These are phyloP conservation scores for Rhizopus arrhizus DNA, from an alignment of 371 early-diverging fungal species.

Conservation along the genomic window DNA sequence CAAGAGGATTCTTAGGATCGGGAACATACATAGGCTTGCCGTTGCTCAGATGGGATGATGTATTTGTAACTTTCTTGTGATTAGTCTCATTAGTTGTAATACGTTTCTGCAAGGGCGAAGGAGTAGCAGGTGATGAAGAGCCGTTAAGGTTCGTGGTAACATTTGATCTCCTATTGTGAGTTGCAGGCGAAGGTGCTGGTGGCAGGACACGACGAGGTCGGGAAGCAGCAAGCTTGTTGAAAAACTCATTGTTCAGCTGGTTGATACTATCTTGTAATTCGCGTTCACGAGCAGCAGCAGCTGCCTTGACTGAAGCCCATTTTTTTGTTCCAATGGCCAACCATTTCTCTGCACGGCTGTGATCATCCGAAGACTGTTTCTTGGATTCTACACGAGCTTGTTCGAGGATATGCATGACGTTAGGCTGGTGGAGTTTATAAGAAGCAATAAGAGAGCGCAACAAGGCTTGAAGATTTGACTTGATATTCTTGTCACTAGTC, in stretches of 20 bases:
- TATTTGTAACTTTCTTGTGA: neutral
- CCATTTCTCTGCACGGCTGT: slow-evolving; percentile 44
- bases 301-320: slow-evolving; percentile 43
- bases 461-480: slow-evolving; percentile 53
- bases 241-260: slow-evolving; percentile 48
- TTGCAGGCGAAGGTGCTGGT: slow-evolving; percentile 5
- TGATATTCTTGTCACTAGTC: slow-evolving; percentile 43
- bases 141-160: slow-evolving; percentile 1
- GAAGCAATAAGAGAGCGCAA: slow-evolving; percentile 47
- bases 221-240: slow-evolving; percentile 49
- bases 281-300: slow-evolving; percentile 35
- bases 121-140: neutral
- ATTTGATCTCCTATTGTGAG: neutral
- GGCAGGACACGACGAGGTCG: slow-evolving; percentile 17
- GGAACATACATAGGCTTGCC: slow-evolving; percentile 18
- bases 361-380: slow-evolving; percentile 29
- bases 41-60: slow-evolving; percentile 1
- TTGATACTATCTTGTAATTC: slow-evolving; percentile 41
- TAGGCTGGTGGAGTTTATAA: slow-evolving; percentile 50
- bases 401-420: slow-evolving; percentile 38
- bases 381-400: slow-evolving; percentile 34
- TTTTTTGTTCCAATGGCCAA: slow-evolving; percentile 42
- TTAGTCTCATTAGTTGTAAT: neutral
- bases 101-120: slow-evolving; percentile 9
- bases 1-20: slow-evolving; percentile 35